phyloP scores from a whole-genome alignment of 129 eudicot genomes.

The Apium graveolens region DNA sequence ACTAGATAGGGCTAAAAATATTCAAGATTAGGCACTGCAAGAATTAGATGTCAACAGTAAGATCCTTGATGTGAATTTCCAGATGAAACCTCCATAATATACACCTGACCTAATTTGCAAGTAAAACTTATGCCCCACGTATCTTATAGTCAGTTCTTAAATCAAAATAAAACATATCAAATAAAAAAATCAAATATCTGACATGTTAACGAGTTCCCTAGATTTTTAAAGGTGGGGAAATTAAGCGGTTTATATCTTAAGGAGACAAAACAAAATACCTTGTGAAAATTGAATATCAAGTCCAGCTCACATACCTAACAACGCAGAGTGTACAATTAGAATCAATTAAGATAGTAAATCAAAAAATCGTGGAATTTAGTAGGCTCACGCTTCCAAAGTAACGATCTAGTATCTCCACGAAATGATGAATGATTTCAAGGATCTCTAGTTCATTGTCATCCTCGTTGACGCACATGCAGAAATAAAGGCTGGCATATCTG shows the following conservation, averaged over 20 bases:
- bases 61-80: neutral
- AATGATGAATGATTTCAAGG: constrained; percentile 91
- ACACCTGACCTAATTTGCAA: neutral
- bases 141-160: neutral
- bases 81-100: neutral
- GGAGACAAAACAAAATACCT: constrained; percentile 35
- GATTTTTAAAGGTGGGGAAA: neutral
- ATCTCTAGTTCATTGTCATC: constrained; percentile 90
- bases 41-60: neutral
- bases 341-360: too few species aligned
- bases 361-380: neutral
- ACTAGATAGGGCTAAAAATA: neutral
- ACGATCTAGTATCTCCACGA: constrained; percentile 83
- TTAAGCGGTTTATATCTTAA: neutral
- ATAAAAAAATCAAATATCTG: too few species aligned
- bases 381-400: constrained; percentile 89
- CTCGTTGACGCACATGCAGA: constrained; percentile 93
- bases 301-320: constrained; percentile 89
- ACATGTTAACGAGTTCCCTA: neutral
- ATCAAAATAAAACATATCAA: too few species aligned
- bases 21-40: neutral
- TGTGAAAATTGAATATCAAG: constrained; percentile 84
- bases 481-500: constrained; percentile 94
- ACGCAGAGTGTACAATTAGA: constrained; percentile 3
- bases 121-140: neutral